phyloP scores from a whole-genome alignment of 345 rosid species.

The Clarkia xantiana region DNA sequence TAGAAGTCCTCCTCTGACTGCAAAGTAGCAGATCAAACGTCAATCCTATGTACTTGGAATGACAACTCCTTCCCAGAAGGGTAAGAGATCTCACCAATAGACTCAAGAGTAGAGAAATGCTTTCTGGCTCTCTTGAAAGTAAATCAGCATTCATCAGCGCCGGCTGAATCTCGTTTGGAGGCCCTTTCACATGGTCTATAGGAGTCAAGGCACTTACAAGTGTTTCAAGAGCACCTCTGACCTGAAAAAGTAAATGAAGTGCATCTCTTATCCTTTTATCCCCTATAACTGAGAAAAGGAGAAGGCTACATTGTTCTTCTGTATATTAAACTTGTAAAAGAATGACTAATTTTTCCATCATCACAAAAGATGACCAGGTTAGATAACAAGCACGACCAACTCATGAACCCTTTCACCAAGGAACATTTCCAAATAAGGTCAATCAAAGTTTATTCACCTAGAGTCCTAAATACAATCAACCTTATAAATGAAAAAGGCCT shows the following conservation, averaged over 20 bases:
- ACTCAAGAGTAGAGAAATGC: conserved; percentile 80
- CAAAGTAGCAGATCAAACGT: conserved; percentile 1
- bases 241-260: conserved; percentile 20
- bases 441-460: too few species aligned
- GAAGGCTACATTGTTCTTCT: too few species aligned
- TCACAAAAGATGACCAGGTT: too few species aligned
- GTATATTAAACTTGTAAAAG: too few species aligned
- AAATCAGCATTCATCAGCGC: conserved; percentile 93
- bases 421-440: too few species aligned
- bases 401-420: too few species aligned
- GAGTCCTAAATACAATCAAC: too few species aligned
- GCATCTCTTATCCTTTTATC: too few species aligned
- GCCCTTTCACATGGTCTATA: conserved; percentile 62
- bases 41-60: conserved; percentile 6
- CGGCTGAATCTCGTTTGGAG: conserved; percentile 65
- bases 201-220: conserved; percentile 86
- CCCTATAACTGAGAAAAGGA: too few species aligned
- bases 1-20: conserved; percentile 97
- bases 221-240: conserved; percentile 90
- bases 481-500: too few species aligned
- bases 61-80: not conserved
- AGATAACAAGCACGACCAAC: too few species aligned
- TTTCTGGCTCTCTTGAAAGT: conserved; percentile 85
- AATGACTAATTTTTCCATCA: too few species aligned
- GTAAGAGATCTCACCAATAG: conserved; percentile 54